Evolutionary conservation across 2,329 filamentous ascomycete genomes (phyloP), one percentile per base, ranked within the genome.

Genomic region (Niveomyces coronatus): DNA sequence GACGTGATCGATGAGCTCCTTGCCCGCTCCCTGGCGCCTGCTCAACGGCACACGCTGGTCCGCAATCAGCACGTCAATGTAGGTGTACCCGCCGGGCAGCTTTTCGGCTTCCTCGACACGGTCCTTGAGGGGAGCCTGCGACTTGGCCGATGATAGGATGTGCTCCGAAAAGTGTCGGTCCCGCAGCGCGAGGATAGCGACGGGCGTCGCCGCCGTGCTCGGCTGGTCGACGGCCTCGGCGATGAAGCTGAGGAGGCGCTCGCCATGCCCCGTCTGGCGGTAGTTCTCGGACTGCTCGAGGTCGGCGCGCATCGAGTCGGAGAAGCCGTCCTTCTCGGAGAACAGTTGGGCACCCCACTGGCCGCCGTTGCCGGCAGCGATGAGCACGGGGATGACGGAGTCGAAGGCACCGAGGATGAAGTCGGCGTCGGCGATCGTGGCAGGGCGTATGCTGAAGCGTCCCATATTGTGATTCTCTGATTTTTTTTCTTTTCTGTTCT

Each of bases 331-430:
- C 23, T 45, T 49, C 8, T 39, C 38, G 5, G 49, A 52, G 27
- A 55, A 50, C 15, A 43, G 53, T 41, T 45, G 34, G 14, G 42
- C 33, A 7, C 52, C 52, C 52, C 55, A 56, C 49, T 53, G 53
- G n/a, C 34, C 48, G 33, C 40, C 45, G 32, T 48, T 55, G 23
- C 49, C 55, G 14, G 48, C 40, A 10, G 49, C 47, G 26, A 34
- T 44, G 31, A 58, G 49, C 37, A 51, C 45, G 32, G 51, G 47
- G 26, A 59, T 32, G 8, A 47, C 49, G 9, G 51, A 55, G 42
- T 55, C 49, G 45, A 56, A 54, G 32, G 52, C 53, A 18, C 47
- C 46, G 20, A 52, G 39, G 29, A 58, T 52, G 48, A 55, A 55
- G 22, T 48, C 39, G 37, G 46, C 45, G 43, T 57, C 54, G 23